phyloP scores from a whole-genome alignment of 164 flowering plant species.

The Annona cherimola region DNA sequence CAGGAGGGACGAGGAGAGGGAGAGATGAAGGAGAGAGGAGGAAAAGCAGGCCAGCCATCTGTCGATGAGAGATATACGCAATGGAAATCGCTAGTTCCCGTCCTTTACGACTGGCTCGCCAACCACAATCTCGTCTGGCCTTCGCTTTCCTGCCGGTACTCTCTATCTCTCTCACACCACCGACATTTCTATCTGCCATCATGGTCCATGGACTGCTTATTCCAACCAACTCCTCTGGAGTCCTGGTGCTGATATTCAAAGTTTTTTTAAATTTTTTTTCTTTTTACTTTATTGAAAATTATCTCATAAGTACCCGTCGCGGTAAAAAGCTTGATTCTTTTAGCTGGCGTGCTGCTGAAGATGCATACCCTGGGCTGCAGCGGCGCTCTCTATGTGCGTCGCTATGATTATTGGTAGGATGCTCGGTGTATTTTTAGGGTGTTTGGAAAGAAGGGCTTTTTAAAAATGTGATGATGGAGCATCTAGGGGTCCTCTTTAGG shows the following conservation, averaged over 20 bases:
- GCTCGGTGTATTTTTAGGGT: background rate
- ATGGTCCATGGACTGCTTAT: background rate
- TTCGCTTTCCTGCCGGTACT: constrained; percentile 86
- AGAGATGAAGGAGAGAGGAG: constrained; percentile 30
- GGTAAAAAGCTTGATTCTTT: background rate
- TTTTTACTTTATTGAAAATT: no score
- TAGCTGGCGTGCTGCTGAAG: background rate
- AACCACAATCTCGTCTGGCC: constrained; percentile 98
- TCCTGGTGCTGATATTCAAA: background rate
- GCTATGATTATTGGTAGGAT: background rate
- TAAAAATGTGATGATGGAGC: background rate
- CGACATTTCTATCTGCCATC: constrained; percentile 13
- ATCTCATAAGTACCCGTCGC: background rate
- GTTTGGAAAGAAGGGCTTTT: background rate
- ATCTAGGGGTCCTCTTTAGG: background rate
- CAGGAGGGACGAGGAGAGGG: constrained; percentile 1
- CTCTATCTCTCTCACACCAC: constrained; percentile 14
- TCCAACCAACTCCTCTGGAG: background rate
- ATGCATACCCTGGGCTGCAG: background rate
- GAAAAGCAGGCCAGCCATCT: constrained; percentile 34
- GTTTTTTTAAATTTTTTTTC: background rate
- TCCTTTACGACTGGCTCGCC: constrained; percentile 96
- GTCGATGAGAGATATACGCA: constrained; percentile 81
- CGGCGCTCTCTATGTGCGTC: no score
- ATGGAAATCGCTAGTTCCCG: constrained; percentile 93